Evolutionary conservation across 2,329 filamentous ascomycete genomes (phyloP), one percentile per base, ranked within the genome.

Genomic region (Beauveria sp.): DNA sequence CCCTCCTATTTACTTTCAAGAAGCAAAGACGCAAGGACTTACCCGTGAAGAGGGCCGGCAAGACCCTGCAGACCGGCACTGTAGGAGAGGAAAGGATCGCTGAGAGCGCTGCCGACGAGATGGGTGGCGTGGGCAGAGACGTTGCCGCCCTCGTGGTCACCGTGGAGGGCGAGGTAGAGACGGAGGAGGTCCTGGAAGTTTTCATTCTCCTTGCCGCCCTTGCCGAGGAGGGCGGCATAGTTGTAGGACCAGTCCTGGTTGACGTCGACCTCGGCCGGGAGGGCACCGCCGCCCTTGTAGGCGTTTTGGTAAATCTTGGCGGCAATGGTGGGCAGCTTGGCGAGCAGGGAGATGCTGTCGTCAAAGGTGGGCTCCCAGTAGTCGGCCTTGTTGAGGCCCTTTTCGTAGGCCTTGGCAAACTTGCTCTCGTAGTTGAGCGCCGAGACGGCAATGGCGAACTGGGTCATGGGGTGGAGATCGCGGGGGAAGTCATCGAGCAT

Each of bases 301-400:
- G 91, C 81, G 75, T 95, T 95, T 71, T 96, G 91, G 82, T 99
- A 97, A 72, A 99, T 97, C 77, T 96, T 96, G 63, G 95, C 95
- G 30, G 95, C 95, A 68, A 99, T 93, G 64, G 91, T 96, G 65
- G 95, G 95, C 59, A 99, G 87, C 82, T 99, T 99, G 65, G 93
- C 95, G 61, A 99, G 84, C 65, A 99, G 83, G 53, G 89, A 91
- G 75, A 99, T 96, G 74, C 85, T 87, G 79, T 99, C 95, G 73
- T 98, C 93, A 72, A 96, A 98, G 50, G 91, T 96, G 16, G 93
- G 91, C 79, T 98, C 95, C 95, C 95, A 99, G 85, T 98, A 98
- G 69, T 97, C 91, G 58, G 91, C 90, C 82, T 98, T 99, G 83
- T 87, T 90, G 66, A 98, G 78, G 42, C 95, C 95, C 68, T 88